Percentiles rank a stretch among this genome's conserved stretches.
phyloP scores from a whole-genome alignment of 2,329 filamentous ascomycete genomes.

The Knufia fluminis region DNA sequence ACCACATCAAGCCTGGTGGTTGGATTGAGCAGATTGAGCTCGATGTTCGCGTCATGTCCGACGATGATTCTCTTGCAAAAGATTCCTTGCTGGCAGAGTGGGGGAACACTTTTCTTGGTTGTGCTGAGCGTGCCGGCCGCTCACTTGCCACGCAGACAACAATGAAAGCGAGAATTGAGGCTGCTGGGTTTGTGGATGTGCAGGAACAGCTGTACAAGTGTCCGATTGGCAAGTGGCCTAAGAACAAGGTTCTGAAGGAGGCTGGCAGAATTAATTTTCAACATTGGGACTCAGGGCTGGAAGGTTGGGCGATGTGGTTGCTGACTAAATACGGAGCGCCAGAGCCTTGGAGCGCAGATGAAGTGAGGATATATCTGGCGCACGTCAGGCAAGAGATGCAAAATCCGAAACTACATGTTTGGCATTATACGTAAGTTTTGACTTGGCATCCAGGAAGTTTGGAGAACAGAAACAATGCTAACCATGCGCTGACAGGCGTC shows the following conservation, averaged over 20 bases:
- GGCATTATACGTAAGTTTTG: no score
- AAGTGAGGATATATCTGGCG: no score
- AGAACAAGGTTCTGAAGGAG: conserved; percentile 24
- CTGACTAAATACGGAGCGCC: conserved; percentile 16
- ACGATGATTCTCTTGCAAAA: neutral
- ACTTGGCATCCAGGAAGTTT: no score
- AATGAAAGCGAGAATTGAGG: conserved; percentile 23
- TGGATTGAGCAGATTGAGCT: conserved; percentile 32
- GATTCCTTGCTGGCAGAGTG: conserved; percentile 18
- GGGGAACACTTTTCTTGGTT: conserved; percentile 24
- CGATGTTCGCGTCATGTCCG: neutral
- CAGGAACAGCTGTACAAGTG: conserved; percentile 28
- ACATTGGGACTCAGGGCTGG: conserved; percentile 18
- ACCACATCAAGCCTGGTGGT: conserved; percentile 30
- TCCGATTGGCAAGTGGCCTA: conserved; percentile 27
- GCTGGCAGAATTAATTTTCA: conserved; percentile 20
- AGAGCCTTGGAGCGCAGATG: no score
- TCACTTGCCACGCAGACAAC: conserved; percentile 28
- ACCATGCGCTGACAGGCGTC: no score
- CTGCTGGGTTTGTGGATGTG: conserved; percentile 47
- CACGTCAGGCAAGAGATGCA: no score
- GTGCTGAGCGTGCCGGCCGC: conserved; percentile 28
- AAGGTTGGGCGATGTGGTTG: conserved; percentile 20
- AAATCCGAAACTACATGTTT: no score
- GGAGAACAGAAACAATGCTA: no score